These are phyloP conservation scores for Crithidia brevicula DNA, from an alignment of 208 protist species.

Conservation along the genomic window DNA sequence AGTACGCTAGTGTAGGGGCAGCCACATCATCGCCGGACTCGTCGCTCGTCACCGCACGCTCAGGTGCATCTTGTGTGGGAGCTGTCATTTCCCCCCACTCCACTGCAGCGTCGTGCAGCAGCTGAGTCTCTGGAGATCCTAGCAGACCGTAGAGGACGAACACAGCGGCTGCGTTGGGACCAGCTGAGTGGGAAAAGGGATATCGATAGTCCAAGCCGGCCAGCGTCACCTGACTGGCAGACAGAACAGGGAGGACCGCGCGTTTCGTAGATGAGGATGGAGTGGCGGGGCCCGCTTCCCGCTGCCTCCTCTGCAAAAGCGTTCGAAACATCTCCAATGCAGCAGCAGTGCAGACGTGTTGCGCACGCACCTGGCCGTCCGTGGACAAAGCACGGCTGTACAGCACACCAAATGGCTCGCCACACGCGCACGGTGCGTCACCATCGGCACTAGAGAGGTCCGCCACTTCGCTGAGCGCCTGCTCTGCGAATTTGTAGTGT, in stretches of 20 bases:
- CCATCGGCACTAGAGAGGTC: neutral
- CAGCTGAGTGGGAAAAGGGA: constrained; percentile 20
- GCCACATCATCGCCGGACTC: neutral
- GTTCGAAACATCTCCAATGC: neutral
- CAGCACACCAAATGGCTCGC: constrained; percentile 28
- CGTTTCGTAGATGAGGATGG: too few relatives aligned
- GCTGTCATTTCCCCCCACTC: constrained; percentile 9
- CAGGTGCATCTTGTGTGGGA: too few relatives aligned
- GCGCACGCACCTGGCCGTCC: neutral
- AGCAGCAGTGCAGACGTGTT: neutral
- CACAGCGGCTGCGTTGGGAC: constrained; percentile 12
- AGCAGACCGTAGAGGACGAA: constrained; percentile 71
- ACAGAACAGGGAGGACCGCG: neutral
- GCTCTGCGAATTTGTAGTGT: constrained; percentile 39
- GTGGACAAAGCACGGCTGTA: neutral
- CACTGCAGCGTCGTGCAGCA: constrained; percentile 31
- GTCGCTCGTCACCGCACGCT: too few relatives aligned
- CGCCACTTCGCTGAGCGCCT: constrained; percentile 34
- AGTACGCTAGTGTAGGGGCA: constrained; percentile 19
- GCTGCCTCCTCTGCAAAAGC: neutral
- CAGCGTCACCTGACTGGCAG: constrained; percentile 13
- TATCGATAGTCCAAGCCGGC: constrained; percentile 39
- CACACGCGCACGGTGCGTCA: constrained; percentile 1
- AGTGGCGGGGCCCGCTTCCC: neutral
- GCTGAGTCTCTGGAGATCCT: constrained; percentile 41